Conservation (phyloP, 2,329 filamentous ascomycete species). For the Chrysosporium queenslandicum region DNA sequence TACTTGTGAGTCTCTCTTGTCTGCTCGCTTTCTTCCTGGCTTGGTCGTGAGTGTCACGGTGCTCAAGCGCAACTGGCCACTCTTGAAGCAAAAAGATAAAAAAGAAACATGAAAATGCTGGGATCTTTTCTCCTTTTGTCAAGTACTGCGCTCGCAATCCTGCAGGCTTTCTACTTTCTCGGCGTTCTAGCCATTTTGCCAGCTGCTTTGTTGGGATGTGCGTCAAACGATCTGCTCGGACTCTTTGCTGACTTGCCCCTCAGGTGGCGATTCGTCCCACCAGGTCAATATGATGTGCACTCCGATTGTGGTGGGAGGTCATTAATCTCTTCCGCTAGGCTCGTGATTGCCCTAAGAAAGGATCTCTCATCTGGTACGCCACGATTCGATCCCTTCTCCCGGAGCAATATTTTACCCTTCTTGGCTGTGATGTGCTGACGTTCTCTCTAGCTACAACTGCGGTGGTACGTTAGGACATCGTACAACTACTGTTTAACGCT, state of each 20-base stretch:
- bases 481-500: conserved; percentile 6
- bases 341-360: conserved; percentile 77
- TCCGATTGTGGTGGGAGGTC: conserved; percentile 15
- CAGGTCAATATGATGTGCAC: conserved; percentile 51
- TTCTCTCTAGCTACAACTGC: conserved; percentile 61
- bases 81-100: background rate
- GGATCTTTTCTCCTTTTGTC: background rate
- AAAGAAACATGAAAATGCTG: background rate
- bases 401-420: background rate
- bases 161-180: background rate
- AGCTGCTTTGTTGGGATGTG: background rate
- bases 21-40: background rate
- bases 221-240: background rate
- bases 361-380: conserved; percentile 69
- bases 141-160: background rate
- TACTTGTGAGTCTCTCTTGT: conserved; percentile 43
- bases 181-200: background rate
- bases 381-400: conserved; percentile 15
- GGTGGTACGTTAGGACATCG: conserved; percentile 48
- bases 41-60: background rate
- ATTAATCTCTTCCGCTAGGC: conserved; percentile 44
- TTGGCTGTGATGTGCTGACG: conserved; percentile 11
- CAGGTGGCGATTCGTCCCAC: conserved; percentile 64
- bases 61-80: background rate
- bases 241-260: conserved; percentile 16